These are phyloP conservation scores for Neurospora africana DNA, from an alignment of 495 filamentous ascomycete species.

Conservation along the genomic window DNA sequence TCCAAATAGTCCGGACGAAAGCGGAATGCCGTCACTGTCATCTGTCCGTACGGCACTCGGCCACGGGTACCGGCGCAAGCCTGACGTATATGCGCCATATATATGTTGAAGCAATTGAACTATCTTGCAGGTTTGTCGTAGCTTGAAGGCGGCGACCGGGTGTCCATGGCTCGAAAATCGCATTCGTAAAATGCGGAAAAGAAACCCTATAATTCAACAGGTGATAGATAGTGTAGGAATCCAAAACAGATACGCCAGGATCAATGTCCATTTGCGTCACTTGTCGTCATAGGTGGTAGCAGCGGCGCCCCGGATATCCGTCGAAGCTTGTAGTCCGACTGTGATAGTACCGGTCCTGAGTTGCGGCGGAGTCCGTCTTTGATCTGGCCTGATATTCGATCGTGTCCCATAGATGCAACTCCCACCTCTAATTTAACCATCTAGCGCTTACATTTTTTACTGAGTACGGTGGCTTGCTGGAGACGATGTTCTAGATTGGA, in stretches of 20 bases:
- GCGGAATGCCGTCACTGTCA: background rate
- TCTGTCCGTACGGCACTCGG: background rate
- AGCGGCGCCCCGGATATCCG: background rate
- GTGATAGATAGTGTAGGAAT: background rate
- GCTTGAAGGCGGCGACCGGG: background rate
- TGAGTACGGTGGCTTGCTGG: background rate
- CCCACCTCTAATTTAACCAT: background rate
- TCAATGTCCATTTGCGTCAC: conserved; percentile 5
- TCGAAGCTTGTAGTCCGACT: background rate
- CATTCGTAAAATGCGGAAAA: background rate
- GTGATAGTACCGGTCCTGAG: background rate
- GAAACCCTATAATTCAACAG: background rate
- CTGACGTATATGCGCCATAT: background rate
- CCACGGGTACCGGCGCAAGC: background rate
- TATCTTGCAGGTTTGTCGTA: background rate
- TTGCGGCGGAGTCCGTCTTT: background rate
- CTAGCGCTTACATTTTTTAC: background rate
- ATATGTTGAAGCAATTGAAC: background rate
- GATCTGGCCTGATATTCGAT: background rate
- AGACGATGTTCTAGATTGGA: background rate
- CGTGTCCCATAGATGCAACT: background rate
- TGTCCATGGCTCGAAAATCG: background rate
- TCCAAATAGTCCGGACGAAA: background rate
- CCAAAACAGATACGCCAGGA: background rate
- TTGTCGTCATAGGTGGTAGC: conserved; percentile 8